Evolutionary conservation across 192 early-diverging fungal species (phyloP).

Genomic region (Coemansia sp.): DNA sequence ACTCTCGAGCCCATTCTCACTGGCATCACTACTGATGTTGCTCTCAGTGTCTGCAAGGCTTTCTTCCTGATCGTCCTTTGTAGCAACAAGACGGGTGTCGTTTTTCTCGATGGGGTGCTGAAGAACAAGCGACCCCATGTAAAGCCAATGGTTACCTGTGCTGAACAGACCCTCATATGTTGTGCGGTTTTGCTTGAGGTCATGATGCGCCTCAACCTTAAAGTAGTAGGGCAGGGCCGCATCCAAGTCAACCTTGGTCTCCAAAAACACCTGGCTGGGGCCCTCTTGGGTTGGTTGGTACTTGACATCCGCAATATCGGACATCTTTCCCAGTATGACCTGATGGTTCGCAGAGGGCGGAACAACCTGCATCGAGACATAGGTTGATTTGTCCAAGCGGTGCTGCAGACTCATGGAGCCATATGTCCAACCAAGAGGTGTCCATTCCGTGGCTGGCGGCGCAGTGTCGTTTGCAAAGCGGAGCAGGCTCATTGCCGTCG

Average conservation of each 20-base stretch:
- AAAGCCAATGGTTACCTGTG: conserved; percentile 29
- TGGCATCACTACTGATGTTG: neutral
- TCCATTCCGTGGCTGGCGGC: conserved; percentile 37
- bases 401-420: conserved; percentile 36
- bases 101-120: conserved; percentile 21
- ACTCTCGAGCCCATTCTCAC: neutral
- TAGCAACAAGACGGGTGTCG: too few relatives aligned
- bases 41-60: neutral
- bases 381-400: conserved; percentile 6
- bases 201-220: conserved; percentile 45
- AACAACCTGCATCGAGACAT: conserved; percentile 30
- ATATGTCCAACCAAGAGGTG: conserved; percentile 29
- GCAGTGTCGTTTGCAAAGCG: conserved; percentile 36
- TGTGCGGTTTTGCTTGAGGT: conserved; percentile 32
- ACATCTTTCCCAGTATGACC: conserved; percentile 17
- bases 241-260: conserved; percentile 15
- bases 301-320: conserved; percentile 8
- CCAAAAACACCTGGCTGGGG: conserved; percentile 22
- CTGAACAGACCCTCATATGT: conserved; percentile 44
- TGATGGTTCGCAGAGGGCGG: conserved; percentile 21
- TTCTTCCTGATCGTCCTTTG: neutral
- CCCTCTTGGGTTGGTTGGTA: conserved; percentile 16
- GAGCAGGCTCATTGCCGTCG: conserved; percentile 29
- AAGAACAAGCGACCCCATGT: conserved; percentile 36
- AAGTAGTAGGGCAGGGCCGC: conserved; percentile 25